phyloP scores from a whole-genome alignment of 129 eudicot genomes.

The Pittosporum tobira region DNA sequence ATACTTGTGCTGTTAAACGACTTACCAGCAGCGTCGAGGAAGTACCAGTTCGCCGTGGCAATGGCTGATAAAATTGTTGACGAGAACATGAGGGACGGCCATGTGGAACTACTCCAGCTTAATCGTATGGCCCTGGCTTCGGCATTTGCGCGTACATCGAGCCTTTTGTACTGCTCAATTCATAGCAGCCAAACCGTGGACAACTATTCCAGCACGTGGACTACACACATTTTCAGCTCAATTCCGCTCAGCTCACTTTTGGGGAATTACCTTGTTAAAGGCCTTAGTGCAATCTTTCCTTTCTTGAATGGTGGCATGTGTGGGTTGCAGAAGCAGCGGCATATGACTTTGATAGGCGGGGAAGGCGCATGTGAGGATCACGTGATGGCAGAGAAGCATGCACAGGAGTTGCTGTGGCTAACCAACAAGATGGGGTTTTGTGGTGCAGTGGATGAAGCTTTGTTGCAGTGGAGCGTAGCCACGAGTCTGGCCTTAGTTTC shows the following conservation, averaged over 20 bases:
- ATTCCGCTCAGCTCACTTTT: constrained; percentile 24
- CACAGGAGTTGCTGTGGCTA: constrained; percentile 30
- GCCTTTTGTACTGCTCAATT: constrained; percentile 19
- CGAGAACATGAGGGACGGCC: constrained; percentile 22
- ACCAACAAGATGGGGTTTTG: constrained; percentile 22
- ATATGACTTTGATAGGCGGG: constrained; percentile 6
- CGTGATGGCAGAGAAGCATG: constrained; percentile 30
- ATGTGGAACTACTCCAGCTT: constrained; percentile 20
- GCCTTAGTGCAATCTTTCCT: constrained; percentile 12
- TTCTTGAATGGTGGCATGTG: neutral
- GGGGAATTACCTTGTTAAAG: constrained; percentile 12
- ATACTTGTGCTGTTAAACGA: constrained; percentile 21
- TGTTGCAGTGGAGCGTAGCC: constrained; percentile 33
- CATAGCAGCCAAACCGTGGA: neutral
- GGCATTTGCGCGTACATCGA: constrained; percentile 24
- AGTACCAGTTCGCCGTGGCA: constrained; percentile 27
- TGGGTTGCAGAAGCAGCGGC: neutral
- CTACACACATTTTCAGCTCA: constrained; percentile 11
- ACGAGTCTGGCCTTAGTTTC: constrained; percentile 21
- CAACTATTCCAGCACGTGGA: constrained; percentile 11
- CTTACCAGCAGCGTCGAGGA: constrained; percentile 31
- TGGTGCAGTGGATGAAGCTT: constrained; percentile 30
- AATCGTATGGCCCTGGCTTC: constrained; percentile 30
- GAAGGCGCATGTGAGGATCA: constrained; percentile 1
- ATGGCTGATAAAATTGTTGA: constrained; percentile 31